Percentiles rank a stretch among this genome's conserved stretches.
Evolutionary conservation across 2,329 filamentous ascomycete genomes (phyloP).

Genomic region (Aspergillus brunneoviolaceus): DNA sequence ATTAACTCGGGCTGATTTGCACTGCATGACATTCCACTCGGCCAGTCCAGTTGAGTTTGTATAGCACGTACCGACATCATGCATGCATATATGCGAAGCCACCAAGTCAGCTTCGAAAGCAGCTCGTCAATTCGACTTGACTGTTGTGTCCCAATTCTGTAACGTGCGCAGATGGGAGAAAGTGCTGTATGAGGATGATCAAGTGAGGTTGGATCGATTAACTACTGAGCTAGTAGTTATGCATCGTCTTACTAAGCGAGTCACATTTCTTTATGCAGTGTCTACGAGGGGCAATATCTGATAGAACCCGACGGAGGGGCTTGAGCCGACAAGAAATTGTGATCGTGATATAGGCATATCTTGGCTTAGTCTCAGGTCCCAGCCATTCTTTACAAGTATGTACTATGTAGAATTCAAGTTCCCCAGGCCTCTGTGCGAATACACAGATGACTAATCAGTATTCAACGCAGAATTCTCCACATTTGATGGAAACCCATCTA

Average conservation of each 20-base stretch:
- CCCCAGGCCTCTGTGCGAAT: background rate
- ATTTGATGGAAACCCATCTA: background rate
- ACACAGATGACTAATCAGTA: background rate
- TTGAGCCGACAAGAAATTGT: too few relatives aligned
- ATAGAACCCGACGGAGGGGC: background rate
- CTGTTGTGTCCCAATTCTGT: too few relatives aligned
- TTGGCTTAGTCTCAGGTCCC: too few relatives aligned
- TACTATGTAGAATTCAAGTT: background rate
- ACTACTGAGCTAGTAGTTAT: too few relatives aligned
- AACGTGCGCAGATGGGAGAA: background rate
- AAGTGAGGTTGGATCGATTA: too few relatives aligned
- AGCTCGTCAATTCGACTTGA: background rate
- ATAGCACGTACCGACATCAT: slow-evolving; percentile 5
- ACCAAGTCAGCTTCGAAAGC: background rate
- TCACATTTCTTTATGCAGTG: background rate
- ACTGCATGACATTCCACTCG: background rate
- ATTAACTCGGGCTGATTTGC: background rate
- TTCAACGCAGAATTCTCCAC: slow-evolving; percentile 4
- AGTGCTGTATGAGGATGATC: background rate
- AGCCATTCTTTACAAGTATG: too few relatives aligned
- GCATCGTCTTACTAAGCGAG: background rate
- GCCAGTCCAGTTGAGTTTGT: background rate
- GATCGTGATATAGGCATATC: background rate
- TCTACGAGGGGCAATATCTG: background rate
- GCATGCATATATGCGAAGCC: slow-evolving; percentile 1